Evolutionary conservation across 2,329 filamentous ascomycete species (phyloP).

Genomic region (Calonectria honghensis): DNA sequence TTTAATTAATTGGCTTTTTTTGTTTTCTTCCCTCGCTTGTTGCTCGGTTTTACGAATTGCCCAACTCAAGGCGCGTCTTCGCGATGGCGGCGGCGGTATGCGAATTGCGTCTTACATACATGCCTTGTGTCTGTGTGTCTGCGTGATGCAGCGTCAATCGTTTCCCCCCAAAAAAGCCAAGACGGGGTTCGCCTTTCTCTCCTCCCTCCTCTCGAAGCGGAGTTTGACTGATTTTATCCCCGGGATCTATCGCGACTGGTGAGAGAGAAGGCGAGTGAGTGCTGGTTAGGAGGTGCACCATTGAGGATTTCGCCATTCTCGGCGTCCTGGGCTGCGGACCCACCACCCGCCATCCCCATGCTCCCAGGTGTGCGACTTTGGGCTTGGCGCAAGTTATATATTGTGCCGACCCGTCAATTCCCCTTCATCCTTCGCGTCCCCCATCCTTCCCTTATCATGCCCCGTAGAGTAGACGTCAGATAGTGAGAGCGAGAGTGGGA

Average conservation of each 20-base stretch:
- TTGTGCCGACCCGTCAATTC: conserved; percentile 18
- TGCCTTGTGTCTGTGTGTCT: neutral
- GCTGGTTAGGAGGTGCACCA: neutral
- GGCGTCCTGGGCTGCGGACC: conserved; percentile 20
- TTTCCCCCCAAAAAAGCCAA: neutral
- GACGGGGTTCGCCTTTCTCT: neutral
- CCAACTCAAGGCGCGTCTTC: neutral
- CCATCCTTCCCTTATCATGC: conserved; percentile 1
- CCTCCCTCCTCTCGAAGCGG: neutral
- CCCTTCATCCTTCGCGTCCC: neutral
- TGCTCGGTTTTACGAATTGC: conserved; percentile 16
- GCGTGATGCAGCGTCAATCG: neutral
- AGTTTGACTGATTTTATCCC: neutral
- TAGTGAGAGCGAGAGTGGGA: conserved; percentile 10
- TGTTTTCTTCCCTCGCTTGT: neutral
- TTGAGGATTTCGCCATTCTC: conserved; percentile 22
- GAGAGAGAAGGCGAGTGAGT: neutral
- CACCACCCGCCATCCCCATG: conserved; percentile 4
- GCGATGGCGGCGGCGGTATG: neutral
- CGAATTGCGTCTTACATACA: conserved; percentile 13
- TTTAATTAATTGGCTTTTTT: neutral
- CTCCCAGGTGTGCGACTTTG: conserved; percentile 11
- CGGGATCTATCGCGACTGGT: neutral
- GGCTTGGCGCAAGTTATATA: conserved; percentile 29
- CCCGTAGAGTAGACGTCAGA: conserved; percentile 13